Evolutionary conservation across 176 grass and related monocot genomes (phyloP), one percentile per base, ranked within the genome.

Genomic region (Elaeis guineensis): DNA sequence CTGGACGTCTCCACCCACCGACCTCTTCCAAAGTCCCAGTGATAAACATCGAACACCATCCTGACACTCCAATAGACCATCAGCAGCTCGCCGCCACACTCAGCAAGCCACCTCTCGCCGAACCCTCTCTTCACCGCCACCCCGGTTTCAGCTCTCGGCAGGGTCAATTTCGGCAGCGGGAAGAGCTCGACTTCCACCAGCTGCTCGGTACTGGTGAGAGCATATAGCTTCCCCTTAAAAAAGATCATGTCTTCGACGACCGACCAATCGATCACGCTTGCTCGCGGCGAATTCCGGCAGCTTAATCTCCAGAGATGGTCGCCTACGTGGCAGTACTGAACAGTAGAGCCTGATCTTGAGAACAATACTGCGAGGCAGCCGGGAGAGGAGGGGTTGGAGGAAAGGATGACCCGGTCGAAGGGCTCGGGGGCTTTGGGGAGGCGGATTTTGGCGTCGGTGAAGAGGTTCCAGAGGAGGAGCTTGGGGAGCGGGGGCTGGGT

Each of bases 391-490:
- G 14, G 61, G 18, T 51, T 5, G 5, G 70, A 72, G 0, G 86
- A 78, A 71, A 90, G 55, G 77, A 86, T 59, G 59, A 76, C 51
- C 23, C 86, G 76, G 56, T 59, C 49, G 64, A 82, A 80, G 3
- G 70, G 63, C 17, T 50, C 52, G 7, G 79, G 82, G 55, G 68
- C 58, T 54, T 69, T 86, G 57, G 86, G 83, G 57, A 84, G 78
- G 65, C 74, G 79, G 65, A 84, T 77, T 26, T 77, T 77, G 30
- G 73, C 57, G 25, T 83, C 79, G 51, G 82, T 76, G 80, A 89
- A 83, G 56, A 95, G 75, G 78, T 78, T 83, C 61, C 85, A 66
- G 55, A 86, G 86, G 44, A 83, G 72, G 58, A 90, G 59, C 77
- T 63, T 77, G 12, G 76, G 28, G 3, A 66, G 77, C 24, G 69